These are phyloP conservation scores for Paulownia fortunei DNA, from an alignment of 257 asterid genomes.

Conservation along the genomic window DNA sequence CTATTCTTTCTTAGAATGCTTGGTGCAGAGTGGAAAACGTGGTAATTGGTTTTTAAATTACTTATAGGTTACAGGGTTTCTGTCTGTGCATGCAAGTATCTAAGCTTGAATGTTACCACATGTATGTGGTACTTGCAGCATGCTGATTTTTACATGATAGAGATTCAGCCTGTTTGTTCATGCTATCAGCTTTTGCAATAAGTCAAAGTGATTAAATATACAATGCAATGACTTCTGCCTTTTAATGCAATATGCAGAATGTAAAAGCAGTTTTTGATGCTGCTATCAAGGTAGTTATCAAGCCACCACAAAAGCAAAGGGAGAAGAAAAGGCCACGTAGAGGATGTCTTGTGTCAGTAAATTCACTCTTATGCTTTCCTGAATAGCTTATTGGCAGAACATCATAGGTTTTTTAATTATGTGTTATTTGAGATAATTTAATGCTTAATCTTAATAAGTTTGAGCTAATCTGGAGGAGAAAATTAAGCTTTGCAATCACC, in stretches of 20 bases:
- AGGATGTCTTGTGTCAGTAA: conserved; percentile 74
- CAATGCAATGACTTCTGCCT: conserved; percentile 19
- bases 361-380: conserved; percentile 9
- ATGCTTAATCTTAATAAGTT: not conserved
- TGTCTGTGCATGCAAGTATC: too few relatives aligned
- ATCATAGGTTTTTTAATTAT: too few relatives aligned
- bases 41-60: too few relatives aligned
- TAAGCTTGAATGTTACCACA: too few relatives aligned
- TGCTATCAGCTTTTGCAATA: not conserved
- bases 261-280: conserved; percentile 94
- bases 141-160: not conserved
- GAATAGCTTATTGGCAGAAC: too few relatives aligned
- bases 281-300: conserved; percentile 84
- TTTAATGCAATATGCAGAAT: conserved; percentile 52
- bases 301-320: conserved; percentile 86
- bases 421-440: not conserved
- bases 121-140: too few relatives aligned
- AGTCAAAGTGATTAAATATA: not conserved
- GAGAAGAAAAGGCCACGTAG: conserved; percentile 70
- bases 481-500: too few relatives aligned
- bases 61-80: too few relatives aligned
- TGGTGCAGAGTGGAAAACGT: not conserved
- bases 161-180: not conserved
- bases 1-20: not conserved
- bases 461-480: not conserved